Percentiles rank a stretch among this genome's conserved stretches.
phyloP scores from a whole-genome alignment of 371 early-diverging fungal genomes.

The Conidiobolus incongruus region DNA sequence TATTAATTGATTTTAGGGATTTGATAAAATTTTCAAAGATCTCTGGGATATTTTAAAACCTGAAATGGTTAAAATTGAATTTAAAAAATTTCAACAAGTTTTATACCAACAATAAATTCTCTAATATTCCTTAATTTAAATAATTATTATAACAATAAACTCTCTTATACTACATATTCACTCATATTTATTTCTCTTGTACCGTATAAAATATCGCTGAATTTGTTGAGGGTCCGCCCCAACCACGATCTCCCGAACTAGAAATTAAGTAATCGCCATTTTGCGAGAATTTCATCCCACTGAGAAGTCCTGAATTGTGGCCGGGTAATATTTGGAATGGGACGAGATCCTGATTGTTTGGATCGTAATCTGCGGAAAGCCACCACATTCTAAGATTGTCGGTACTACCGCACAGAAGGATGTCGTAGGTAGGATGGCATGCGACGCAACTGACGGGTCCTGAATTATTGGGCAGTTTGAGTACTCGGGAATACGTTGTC shows the following conservation, averaged over 20 bases:
- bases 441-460: conserved; percentile 70
- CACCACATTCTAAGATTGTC: conserved; percentile 91
- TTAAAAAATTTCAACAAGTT: too few relatives aligned
- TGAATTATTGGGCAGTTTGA: conserved; percentile 71
- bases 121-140: too few relatives aligned
- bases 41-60: too few relatives aligned
- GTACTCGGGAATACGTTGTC: conserved; percentile 34
- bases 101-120: too few relatives aligned
- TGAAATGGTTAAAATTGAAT: too few relatives aligned
- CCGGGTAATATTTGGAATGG: conserved; percentile 84
- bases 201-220: conserved; percentile 56
- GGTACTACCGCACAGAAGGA: conserved; percentile 35
- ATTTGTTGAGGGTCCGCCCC: conserved; percentile 72
- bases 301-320: conserved; percentile 76
- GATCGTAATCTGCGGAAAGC: conserved; percentile 10
- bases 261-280: conserved; percentile 65
- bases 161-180: background rate
- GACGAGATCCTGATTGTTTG: conserved; percentile 20
- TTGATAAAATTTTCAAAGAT: too few relatives aligned
- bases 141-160: background rate
- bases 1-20: too few relatives aligned
- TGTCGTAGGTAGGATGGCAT: conserved; percentile 7
- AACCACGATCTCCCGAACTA: conserved; percentile 77
- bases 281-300: conserved; percentile 22
- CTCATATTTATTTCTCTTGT: background rate